Conservation (phyloP, 1,139 yeast genomes). For the Scheffersomyces lignicola region DNA sequence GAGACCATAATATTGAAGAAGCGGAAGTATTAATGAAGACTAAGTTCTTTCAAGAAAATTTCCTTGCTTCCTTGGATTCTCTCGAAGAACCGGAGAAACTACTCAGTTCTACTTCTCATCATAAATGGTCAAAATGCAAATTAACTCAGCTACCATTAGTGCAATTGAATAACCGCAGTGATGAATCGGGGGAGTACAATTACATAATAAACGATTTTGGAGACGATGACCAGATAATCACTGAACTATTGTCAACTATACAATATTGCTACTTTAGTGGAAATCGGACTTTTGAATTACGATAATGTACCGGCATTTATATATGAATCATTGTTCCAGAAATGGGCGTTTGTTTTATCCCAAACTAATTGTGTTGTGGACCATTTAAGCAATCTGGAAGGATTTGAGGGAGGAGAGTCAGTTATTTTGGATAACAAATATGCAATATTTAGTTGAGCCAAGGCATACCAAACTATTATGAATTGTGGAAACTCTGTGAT, state of each 20-base stretch:
- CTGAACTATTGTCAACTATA: constrained; percentile 20
- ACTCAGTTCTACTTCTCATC: constrained; percentile 30
- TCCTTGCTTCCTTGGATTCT: constrained; percentile 17
- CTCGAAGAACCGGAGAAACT: constrained; percentile 12
- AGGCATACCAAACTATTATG: constrained; percentile 51
- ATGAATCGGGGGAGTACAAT: constrained; percentile 33
- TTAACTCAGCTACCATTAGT: constrained; percentile 39
- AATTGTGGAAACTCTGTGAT: constrained; percentile 43
- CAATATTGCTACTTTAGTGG: constrained; percentile 29
- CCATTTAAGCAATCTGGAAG: constrained; percentile 29
- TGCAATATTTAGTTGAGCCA: constrained; percentile 57
- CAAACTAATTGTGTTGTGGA: constrained; percentile 33
- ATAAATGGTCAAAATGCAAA: constrained; percentile 40
- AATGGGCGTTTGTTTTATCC: constrained; percentile 13
- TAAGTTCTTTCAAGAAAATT: constrained; percentile 29
- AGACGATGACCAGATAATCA: constrained; percentile 9
- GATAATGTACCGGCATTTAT: constrained; percentile 4
- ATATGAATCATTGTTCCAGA: not conserved
- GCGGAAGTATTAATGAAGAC: constrained; percentile 26
- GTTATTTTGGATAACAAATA: constrained; percentile 55
- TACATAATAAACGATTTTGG: constrained; percentile 22
- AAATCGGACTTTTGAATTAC: constrained; percentile 15
- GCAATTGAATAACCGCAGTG: constrained; percentile 33
- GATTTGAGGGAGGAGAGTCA: constrained; percentile 46
- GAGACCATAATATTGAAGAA: constrained; percentile 13